Evolutionary conservation across 2,329 filamentous ascomycete genomes (phyloP).

Genomic region (Epichloe gansuensis): DNA sequence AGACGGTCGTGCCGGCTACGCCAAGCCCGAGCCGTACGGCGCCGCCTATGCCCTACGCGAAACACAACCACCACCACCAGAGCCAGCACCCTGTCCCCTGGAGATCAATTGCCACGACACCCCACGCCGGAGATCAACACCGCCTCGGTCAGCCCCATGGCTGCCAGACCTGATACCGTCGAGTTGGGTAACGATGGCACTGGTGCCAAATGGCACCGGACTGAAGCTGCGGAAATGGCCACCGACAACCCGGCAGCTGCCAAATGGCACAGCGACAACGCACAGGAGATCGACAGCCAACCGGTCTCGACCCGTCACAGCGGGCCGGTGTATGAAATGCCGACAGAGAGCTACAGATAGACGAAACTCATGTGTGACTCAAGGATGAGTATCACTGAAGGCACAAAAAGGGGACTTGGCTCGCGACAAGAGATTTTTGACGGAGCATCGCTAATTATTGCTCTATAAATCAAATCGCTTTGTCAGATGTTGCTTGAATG

Average conservation of each 20-base stretch:
- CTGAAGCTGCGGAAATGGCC: slow-evolving; percentile 19
- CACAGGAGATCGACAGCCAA: slow-evolving; percentile 27
- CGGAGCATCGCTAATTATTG: background rate
- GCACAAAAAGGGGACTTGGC: background rate
- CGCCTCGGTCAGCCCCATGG: slow-evolving; percentile 8
- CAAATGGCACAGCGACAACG: slow-evolving; percentile 23
- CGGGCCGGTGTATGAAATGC: slow-evolving; percentile 31
- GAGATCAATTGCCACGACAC: slow-evolving; percentile 15
- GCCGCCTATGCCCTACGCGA: slow-evolving; percentile 16
- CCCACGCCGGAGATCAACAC: slow-evolving; percentile 13
- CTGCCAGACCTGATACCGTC: slow-evolving; percentile 5
- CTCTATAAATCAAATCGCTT: background rate
- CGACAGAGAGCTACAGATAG: slow-evolving; percentile 25
- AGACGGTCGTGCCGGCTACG: slow-evolving; percentile 27
- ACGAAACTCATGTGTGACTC: background rate
- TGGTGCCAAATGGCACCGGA: slow-evolving; percentile 6
- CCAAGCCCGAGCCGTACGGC: slow-evolving; percentile 25
- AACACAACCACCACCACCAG: slow-evolving; percentile 8
- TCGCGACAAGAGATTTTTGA: too few relatives aligned
- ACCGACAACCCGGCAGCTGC: slow-evolving; percentile 18
- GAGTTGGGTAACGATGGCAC: slow-evolving; percentile 10
- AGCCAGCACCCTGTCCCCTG: slow-evolving; percentile 8
- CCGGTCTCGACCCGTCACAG: slow-evolving; percentile 21
- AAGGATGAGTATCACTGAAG: background rate
- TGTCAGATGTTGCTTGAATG: background rate